Percentiles rank a stretch among this genome's conserved stretches.
Conservation (phyloP, 2,329 filamentous ascomycete genomes). For the Fusarium citri region DNA sequence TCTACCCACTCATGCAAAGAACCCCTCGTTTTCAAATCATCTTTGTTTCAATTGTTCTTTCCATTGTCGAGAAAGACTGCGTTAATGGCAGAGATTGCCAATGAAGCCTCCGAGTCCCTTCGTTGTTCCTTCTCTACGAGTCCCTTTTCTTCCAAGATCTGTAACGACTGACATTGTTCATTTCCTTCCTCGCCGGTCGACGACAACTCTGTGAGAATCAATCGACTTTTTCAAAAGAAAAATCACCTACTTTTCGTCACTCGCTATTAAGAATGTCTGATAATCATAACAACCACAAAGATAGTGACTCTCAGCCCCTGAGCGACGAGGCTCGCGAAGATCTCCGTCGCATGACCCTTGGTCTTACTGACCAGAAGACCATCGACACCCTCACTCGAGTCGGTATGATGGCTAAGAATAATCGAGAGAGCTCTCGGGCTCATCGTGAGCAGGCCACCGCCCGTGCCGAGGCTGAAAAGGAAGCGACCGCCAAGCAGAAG, state of each 20-base stretch:
- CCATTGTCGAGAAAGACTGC: background rate
- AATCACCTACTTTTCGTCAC: background rate
- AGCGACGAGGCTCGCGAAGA: constrained; percentile 21
- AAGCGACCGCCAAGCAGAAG: constrained; percentile 5
- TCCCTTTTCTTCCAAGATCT: background rate
- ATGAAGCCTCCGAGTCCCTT: constrained; percentile 9
- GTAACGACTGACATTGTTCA: background rate
- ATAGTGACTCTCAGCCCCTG: background rate
- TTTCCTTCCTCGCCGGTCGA: background rate
- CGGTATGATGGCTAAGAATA: constrained; percentile 35
- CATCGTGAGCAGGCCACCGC: background rate
- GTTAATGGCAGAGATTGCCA: background rate
- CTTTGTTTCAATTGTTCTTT: background rate
- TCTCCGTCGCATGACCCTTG: constrained; percentile 39
- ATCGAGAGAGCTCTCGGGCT: constrained; percentile 7
- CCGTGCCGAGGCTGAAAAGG: background rate
- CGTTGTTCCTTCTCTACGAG: constrained; percentile 9
- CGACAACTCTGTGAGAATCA: constrained; percentile 2
- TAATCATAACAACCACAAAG: background rate
- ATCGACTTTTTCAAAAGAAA: background rate
- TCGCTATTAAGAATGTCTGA: constrained; percentile 6
- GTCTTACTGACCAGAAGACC: constrained; percentile 41
- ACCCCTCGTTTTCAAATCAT: background rate
- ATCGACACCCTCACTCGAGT: constrained; percentile 36
- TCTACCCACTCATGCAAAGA: background rate